phyloP scores from a whole-genome alignment of 2,329 filamentous ascomycete genomes.

The Ceratocystiopsis minuta region DNA sequence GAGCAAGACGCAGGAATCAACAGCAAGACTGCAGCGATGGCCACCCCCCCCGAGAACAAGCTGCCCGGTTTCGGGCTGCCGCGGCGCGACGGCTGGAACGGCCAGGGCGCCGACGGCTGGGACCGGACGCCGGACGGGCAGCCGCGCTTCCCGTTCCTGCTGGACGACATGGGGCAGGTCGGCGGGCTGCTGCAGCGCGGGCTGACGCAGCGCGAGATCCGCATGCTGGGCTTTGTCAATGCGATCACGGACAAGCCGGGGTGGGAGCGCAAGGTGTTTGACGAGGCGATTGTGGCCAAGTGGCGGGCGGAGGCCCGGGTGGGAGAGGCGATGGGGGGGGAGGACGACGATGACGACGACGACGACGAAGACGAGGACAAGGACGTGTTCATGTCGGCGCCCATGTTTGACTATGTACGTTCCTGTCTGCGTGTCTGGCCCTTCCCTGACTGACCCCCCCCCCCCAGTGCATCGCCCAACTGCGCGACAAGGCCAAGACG shows the following conservation, averaged over 20 bases:
- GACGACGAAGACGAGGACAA: background rate
- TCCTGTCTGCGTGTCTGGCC: no score
- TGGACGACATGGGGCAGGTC: background rate
- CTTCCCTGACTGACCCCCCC: background rate
- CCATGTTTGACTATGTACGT: constrained; percentile 7
- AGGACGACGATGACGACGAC: no score
- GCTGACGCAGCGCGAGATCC: constrained; percentile 14
- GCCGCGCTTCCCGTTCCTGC: background rate
- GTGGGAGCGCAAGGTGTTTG: constrained; percentile 19
- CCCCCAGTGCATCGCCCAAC: constrained; percentile 26
- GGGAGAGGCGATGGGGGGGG: background rate
- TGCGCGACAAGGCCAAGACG: constrained; percentile 30
- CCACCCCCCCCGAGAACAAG: background rate
- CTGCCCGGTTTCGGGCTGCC: constrained; percentile 6
- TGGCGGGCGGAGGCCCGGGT: constrained; percentile 17
- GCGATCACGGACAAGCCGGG: constrained; percentile 19
- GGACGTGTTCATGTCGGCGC: constrained; percentile 7
- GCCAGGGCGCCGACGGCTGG: no score
- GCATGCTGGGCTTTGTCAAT: constrained; percentile 19
- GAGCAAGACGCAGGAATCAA: background rate
- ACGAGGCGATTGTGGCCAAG: constrained; percentile 15
- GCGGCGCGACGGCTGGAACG: background rate
- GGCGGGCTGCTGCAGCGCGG: background rate
- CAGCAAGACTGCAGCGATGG: background rate
- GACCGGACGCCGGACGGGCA: background rate